phyloP scores from a whole-genome alignment of 768 basidiomycete genomes.

The Tulasnella sp. region DNA sequence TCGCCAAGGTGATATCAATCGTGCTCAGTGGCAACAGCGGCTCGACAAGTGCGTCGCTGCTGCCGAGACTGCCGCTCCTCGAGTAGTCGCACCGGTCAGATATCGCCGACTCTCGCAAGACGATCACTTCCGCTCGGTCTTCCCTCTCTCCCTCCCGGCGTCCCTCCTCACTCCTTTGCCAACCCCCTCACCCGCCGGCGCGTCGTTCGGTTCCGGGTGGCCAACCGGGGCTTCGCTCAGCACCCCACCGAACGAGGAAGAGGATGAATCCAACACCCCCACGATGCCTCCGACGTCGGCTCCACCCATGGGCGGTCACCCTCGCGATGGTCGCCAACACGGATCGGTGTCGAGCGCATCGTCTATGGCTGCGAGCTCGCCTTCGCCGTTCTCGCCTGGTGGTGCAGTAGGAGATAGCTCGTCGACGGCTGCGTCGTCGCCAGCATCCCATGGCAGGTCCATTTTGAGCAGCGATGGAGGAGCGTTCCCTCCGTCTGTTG shows the following conservation, averaged over 20 bases:
- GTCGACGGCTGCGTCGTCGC: slow-evolving; percentile 21
- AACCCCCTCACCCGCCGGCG: background rate
- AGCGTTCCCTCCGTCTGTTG: background rate
- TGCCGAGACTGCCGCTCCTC: slow-evolving; percentile 27
- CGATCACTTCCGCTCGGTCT: slow-evolving; percentile 46
- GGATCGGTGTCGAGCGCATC: slow-evolving; percentile 14
- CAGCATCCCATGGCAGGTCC: slow-evolving; percentile 11
- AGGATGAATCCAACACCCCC: slow-evolving; percentile 11
- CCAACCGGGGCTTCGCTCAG: background rate
- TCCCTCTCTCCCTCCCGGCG: slow-evolving; percentile 55
- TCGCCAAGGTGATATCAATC: slow-evolving; percentile 63
- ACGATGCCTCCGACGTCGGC: slow-evolving; percentile 12
- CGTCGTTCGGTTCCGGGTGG: background rate
- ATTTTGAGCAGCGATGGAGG: slow-evolving; percentile 5
- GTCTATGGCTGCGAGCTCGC: slow-evolving; percentile 12
- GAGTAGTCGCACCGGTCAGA: slow-evolving; percentile 38
- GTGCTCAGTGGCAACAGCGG: slow-evolving; percentile 62
- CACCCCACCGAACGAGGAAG: slow-evolving; percentile 6
- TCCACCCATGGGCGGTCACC: background rate
- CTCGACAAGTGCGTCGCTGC: slow-evolving; percentile 35
- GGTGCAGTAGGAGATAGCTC: background rate
- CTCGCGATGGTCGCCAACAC: background rate
- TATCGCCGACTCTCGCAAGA: slow-evolving; percentile 26
- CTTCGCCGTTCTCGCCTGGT: slow-evolving; percentile 23
- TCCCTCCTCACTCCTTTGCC: slow-evolving; percentile 40